Percentiles rank a stretch among this genome's conserved stretches.
Evolutionary conservation across 2,329 filamentous ascomycete species (phyloP).

Genomic region (Cordyceps javanica): DNA sequence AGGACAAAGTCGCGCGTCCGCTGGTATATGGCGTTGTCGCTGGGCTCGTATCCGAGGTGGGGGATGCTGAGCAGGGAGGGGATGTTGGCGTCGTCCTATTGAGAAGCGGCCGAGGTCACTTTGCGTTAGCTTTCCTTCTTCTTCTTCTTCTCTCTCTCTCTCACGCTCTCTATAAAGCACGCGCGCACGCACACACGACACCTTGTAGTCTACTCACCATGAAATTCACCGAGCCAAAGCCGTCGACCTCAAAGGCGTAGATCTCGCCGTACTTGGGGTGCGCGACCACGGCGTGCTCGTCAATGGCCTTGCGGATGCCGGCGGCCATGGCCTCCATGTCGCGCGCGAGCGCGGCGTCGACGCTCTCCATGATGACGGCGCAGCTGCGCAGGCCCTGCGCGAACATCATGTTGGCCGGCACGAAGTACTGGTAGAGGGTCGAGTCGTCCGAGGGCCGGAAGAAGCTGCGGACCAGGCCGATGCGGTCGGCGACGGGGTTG

Average conservation of each 20-base stretch:
- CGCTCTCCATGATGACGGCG: conserved; percentile 37
- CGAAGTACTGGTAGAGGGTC: conserved; percentile 77
- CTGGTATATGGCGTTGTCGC: conserved; percentile 59
- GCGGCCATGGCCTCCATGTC: conserved; percentile 53
- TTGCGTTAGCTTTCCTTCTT: too few relatives aligned
- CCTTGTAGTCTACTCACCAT: conserved; percentile 45
- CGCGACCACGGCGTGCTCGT: conserved; percentile 59
- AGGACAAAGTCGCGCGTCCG: conserved; percentile 74
- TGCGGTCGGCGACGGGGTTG: conserved; percentile 72
- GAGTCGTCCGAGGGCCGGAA: conserved; percentile 90
- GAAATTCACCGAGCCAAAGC: conserved; percentile 53
- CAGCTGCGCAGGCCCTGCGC: conserved; percentile 52
- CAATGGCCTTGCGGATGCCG: conserved; percentile 58
- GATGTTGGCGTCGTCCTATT: conserved; percentile 54
- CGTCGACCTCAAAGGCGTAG: conserved; percentile 66
- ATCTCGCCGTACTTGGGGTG: conserved; percentile 58
- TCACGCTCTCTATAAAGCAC: too few relatives aligned
- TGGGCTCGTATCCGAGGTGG: conserved; percentile 49
- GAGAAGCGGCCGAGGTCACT: too few relatives aligned
- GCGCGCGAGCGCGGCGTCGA: conserved; percentile 45
- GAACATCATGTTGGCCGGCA: conserved; percentile 87
- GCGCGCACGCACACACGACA: too few relatives aligned
- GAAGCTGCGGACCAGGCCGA: conserved; percentile 76
- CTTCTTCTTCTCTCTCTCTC: too few relatives aligned
- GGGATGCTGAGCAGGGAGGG: conserved; percentile 56